Evolutionary conservation across 352 stramenopile genomes (phyloP).

Genomic region (Globisporangium radiosum): DNA sequence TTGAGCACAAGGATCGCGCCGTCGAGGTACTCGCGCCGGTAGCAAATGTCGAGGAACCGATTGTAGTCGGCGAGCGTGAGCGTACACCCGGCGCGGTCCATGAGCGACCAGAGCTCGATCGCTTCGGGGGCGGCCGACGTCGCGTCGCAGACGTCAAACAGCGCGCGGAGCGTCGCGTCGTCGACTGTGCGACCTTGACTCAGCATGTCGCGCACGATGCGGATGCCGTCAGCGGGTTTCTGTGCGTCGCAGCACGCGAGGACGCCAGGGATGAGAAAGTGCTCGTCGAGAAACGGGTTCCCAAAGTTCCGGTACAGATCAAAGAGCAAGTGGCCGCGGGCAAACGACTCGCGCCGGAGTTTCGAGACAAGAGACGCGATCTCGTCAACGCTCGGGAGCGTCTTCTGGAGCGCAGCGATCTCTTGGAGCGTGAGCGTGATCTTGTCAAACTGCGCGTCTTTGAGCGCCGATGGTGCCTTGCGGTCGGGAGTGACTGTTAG

Average conservation of each 20-base stretch:
- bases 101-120: slow-evolving; percentile 66
- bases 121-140: slow-evolving; percentile 53
- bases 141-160: slow-evolving; percentile 70
- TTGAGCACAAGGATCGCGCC: slow-evolving; percentile 75
- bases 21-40: slow-evolving; percentile 69
- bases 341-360: slow-evolving; percentile 64
- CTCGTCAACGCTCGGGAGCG: slow-evolving; percentile 55
- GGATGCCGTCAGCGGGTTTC: slow-evolving; percentile 63
- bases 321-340: slow-evolving; percentile 71
- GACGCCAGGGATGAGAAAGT: slow-evolving; percentile 75
- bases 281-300: slow-evolving; percentile 78
- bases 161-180: slow-evolving; percentile 53
- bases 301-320: slow-evolving; percentile 84
- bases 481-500: not conserved
- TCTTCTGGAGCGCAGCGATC: slow-evolving; percentile 70
- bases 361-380: slow-evolving; percentile 54
- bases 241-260: slow-evolving; percentile 72
- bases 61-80: slow-evolving; percentile 56
- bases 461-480: slow-evolving; percentile 17
- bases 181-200: slow-evolving; percentile 82
- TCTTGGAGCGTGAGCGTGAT: slow-evolving; percentile 71
- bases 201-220: slow-evolving; percentile 79
- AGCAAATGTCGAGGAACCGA: slow-evolving; percentile 70
- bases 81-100: slow-evolving; percentile 54
- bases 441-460: slow-evolving; percentile 43